Percentiles rank a stretch among this genome's conserved stretches.
phyloP scores from a whole-genome alignment of 108 stramenopile genomes.

The Pelagomonas calceolata region DNA sequence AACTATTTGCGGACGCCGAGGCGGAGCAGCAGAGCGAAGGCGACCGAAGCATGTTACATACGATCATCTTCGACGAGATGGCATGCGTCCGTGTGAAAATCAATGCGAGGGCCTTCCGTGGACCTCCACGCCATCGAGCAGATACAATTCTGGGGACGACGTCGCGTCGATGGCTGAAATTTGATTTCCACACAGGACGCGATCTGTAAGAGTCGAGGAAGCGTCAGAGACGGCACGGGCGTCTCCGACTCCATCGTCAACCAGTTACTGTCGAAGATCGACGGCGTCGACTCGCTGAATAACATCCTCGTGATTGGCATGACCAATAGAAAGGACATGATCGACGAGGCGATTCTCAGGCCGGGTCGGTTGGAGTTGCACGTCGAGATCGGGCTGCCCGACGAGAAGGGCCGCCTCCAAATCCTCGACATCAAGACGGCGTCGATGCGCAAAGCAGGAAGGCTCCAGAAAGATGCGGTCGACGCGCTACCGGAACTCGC shows the following conservation, averaged over 20 bases:
- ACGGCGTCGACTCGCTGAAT: conserved; percentile 97
- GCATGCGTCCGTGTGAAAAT: too few relatives aligned
- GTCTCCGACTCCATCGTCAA: conserved; percentile 97
- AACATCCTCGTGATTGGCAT: conserved; percentile 98
- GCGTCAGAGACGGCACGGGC: conserved; percentile 78
- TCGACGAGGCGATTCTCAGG: conserved; percentile 93
- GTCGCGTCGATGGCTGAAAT: too few relatives aligned
- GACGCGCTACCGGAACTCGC: conserved; percentile 64
- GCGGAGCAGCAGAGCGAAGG: conserved; percentile 80
- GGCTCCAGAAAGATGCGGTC: conserved; percentile 66
- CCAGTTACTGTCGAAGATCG: conserved; percentile 95
- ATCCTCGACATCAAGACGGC: conserved; percentile 91
- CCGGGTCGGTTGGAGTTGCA: conserved; percentile 94
- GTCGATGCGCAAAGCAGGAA: conserved; percentile 70
- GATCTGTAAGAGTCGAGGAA: conserved; percentile 89
- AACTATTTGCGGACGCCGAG: conserved; percentile 76
- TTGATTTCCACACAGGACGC: too few relatives aligned
- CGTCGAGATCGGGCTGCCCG: conserved; percentile 95
- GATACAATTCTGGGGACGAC: too few relatives aligned
- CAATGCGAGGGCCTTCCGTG: too few relatives aligned
- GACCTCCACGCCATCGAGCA: too few relatives aligned
- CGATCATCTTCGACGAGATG: conserved; percentile 99
- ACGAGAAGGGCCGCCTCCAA: conserved; percentile 78
- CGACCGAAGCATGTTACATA: conserved; percentile 88
- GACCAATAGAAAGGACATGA: conserved; percentile 99